Base-by-base conservation (phyloP, 306 rosid genomes). In the Heteromeles arbutifolia region DNA sequence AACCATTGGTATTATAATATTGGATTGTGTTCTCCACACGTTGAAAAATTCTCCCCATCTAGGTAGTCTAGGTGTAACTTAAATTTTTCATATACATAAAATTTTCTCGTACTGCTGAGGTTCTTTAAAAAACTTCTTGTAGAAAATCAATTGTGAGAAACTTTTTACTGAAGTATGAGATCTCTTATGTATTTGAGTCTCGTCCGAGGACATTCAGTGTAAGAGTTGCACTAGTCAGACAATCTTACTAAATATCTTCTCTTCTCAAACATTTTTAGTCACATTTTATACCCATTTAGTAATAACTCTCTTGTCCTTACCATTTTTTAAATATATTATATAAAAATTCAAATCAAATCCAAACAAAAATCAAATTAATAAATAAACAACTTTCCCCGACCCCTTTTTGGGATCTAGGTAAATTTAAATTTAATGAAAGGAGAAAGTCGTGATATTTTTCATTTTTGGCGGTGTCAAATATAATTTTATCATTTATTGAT, bases 171-270 rank as follows among this genome's bases (percentile, higher is more conserved):
- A 34, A 34, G 39, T 6, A 34, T 34, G 2, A 34, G 10, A 34
- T 1, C 2, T 34, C 2, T 34, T 34, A 34, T 34, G 12, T 39
- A 39, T 9, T 44, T 44, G 13, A 12, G 17, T 44, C 50, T 44
- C 5, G 13, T 0, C 15, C 0, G 17, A 44, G 1, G 1, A 0
- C 13, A 3, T 44, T 44, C 5, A 44, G 0, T 44, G 5, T 12
- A 5, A 44, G 12, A 39, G 12, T 9, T 9, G 12, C 4, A 12
- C 50, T 44, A 12, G 17, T 44, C 5, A 0, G 5, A 44, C 15
- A 44, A 44, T 1, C 15, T 12, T 44, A 44, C 14, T 17, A 44
- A 44, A 44, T 44, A 3, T 44, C 50, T 44, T 11, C 48, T 43
- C 48, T 43, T 43, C 48, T 3, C 15, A 43, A 43, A 43, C 48